A percentile compares a stretch with the other conserved stretches of the same genome.
Evolutionary conservation across 2,329 filamentous ascomycete species (phyloP).

Genomic region (Boeremia exigua): DNA sequence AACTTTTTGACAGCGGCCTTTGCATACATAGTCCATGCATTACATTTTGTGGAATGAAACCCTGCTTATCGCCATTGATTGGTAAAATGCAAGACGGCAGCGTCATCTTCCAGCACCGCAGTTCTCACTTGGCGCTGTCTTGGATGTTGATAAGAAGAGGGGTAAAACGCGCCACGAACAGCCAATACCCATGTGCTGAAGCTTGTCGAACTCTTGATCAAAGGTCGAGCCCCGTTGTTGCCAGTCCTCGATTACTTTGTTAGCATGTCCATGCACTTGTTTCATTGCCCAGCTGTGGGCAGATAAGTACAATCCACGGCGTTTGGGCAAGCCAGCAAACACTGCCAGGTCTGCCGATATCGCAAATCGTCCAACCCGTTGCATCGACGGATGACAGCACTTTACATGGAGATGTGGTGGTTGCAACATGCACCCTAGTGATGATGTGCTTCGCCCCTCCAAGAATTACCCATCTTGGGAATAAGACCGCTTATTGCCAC

Average conservation of each 20-base stretch:
- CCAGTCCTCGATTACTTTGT: not conserved
- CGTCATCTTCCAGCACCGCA: not conserved
- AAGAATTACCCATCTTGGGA: not conserved
- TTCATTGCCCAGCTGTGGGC: not conserved
- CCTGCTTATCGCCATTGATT: no score
- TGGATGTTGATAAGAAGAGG: not conserved
- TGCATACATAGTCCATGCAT: no score
- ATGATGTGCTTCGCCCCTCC: conserved; percentile 13
- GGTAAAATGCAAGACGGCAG: not conserved
- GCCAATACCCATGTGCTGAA: not conserved
- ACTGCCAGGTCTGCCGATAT: not conserved
- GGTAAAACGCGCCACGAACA: not conserved
- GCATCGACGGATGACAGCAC: not conserved
- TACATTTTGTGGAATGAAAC: no score
- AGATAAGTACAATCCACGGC: no score
- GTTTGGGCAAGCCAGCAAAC: no score
- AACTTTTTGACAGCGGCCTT: no score
- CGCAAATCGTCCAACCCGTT: not conserved
- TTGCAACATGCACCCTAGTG: conserved; percentile 9
- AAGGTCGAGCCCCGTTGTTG: not conserved
- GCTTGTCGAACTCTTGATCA: not conserved
- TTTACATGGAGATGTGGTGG: not conserved
- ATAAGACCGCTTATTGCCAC: conserved; percentile 2
- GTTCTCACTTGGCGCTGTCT: not conserved
- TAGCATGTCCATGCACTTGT: not conserved